Evolutionary conservation across 306 rosid species (phyloP).

Genomic region (Cucurbita maxima): DNA sequence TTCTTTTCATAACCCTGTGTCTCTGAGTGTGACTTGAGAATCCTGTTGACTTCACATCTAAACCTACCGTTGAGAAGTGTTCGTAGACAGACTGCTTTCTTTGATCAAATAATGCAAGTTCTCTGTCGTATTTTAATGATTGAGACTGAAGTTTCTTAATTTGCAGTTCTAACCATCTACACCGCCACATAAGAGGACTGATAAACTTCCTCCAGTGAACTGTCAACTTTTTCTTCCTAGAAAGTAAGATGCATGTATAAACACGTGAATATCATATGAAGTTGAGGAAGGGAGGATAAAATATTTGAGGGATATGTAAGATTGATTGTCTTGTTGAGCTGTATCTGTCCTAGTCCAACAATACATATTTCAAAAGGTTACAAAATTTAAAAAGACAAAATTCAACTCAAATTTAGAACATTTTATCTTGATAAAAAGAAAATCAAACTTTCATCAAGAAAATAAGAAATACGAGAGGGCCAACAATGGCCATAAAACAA

Average conservation of each 20-base stretch:
- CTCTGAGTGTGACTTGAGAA: conserved; percentile 23
- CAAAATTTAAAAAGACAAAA: background rate
- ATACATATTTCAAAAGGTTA: background rate
- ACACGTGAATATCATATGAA: background rate
- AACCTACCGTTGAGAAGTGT: conserved; percentile 24
- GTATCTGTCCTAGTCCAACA: background rate
- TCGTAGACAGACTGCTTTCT: conserved; percentile 26
- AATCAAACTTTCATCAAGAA: background rate
- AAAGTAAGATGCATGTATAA: conserved; percentile 4
- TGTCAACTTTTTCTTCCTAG: conserved; percentile 51
- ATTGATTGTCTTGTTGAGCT: background rate
- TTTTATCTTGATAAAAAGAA: background rate
- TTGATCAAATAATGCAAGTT: conserved; percentile 41
- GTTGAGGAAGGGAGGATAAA: background rate
- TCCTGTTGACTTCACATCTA: conserved; percentile 58
- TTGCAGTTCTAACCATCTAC: conserved; percentile 67
- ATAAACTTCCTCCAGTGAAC: conserved; percentile 58
- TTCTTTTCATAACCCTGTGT: conserved; percentile 41
- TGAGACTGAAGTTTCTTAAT: conserved; percentile 45
- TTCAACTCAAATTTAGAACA: background rate
- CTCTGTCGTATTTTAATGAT: conserved; percentile 33
- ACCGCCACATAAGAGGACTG: conserved; percentile 52
- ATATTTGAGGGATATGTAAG: background rate
- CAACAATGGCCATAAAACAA: background rate
- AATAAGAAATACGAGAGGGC: background rate